phyloP scores from a whole-genome alignment of 2,329 filamentous ascomycete genomes.

The Fusarium sp. region DNA sequence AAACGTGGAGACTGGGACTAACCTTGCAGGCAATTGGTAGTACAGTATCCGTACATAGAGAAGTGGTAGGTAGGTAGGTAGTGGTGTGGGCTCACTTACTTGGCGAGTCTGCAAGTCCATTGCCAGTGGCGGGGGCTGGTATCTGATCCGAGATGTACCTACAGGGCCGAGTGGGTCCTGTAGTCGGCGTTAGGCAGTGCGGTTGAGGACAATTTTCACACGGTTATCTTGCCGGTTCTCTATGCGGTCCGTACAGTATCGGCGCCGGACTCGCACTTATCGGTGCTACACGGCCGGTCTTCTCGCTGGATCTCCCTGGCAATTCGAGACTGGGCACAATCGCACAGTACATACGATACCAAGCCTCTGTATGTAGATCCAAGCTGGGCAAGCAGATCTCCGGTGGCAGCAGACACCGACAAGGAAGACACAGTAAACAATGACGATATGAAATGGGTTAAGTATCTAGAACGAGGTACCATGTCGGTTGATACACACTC shows the following conservation, averaged over 20 bases:
- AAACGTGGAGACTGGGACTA: slow-evolving; percentile 7
- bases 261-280: slow-evolving; percentile 6
- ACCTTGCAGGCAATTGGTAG: not conserved
- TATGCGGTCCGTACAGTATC: slow-evolving; percentile 5
- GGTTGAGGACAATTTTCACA: slow-evolving; percentile 26
- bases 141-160: not conserved
- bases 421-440: not conserved
- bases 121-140: slow-evolving; percentile 19
- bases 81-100: slow-evolving; percentile 10
- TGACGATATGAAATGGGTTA: not conserved
- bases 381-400: slow-evolving; percentile 1
- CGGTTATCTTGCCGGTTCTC: not conserved
- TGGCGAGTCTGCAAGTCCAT: not conserved
- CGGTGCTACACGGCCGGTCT: slow-evolving; percentile 9
- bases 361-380: not conserved
- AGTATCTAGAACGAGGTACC: not conserved
- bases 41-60: no score
- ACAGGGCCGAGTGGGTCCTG: slow-evolving; percentile 17
- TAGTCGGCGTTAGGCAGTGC: slow-evolving; percentile 32
- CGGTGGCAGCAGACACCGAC: slow-evolving; percentile 12
- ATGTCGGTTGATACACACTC: not conserved
- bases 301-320: not conserved
- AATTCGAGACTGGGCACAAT: slow-evolving; percentile 3
- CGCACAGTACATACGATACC: not conserved
- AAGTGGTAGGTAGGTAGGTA: not conserved